phyloP scores from a whole-genome alignment of 2,329 filamentous ascomycete genomes.

The Fusarium sp. region DNA sequence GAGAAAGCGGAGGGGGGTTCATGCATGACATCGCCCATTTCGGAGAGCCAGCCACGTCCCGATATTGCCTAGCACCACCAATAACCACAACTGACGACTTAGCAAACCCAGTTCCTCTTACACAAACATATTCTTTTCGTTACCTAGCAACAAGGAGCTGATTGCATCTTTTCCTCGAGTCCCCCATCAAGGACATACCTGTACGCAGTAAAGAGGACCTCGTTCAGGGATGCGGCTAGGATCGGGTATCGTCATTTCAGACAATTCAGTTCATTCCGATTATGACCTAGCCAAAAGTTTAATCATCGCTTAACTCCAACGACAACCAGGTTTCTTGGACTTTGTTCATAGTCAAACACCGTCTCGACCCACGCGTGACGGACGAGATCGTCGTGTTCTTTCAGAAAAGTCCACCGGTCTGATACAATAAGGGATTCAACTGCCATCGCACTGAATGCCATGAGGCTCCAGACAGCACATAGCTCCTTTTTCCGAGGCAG shows the following conservation, averaged over 20 bases:
- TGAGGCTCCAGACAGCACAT: slow-evolving; percentile 88
- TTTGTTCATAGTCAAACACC: slow-evolving; percentile 87
- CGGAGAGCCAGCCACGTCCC: slow-evolving; percentile 13
- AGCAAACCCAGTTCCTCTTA: slow-evolving; percentile 11
- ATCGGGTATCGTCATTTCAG: slow-evolving; percentile 2
- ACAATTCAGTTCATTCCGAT: slow-evolving; percentile 19
- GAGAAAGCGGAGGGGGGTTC: slow-evolving; percentile 30
- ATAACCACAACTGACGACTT: slow-evolving; percentile 30
- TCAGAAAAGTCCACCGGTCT: slow-evolving; percentile 88
- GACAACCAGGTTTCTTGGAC: slow-evolving; percentile 90
- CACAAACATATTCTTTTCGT: slow-evolving; percentile 14
- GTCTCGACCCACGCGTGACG: slow-evolving; percentile 87
- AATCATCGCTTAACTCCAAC: slow-evolving; percentile 80
- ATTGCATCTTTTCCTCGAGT: slow-evolving; percentile 2
- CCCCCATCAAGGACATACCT: neutral
- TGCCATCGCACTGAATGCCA: slow-evolving; percentile 92
- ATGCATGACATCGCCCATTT: slow-evolving; percentile 41
- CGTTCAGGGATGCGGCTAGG: neutral
- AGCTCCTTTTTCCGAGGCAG: slow-evolving; percentile 77
- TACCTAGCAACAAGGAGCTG: neutral
- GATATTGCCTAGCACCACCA: slow-evolving; percentile 13
- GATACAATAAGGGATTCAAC: slow-evolving; percentile 90
- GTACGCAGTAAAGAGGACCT: neutral
- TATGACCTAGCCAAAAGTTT: slow-evolving; percentile 23
- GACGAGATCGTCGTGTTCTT: slow-evolving; percentile 76